These are phyloP conservation scores for Penicillium vulpinum DNA, from an alignment of 2,329 filamentous ascomycete genomes.

Conservation along the genomic window DNA sequence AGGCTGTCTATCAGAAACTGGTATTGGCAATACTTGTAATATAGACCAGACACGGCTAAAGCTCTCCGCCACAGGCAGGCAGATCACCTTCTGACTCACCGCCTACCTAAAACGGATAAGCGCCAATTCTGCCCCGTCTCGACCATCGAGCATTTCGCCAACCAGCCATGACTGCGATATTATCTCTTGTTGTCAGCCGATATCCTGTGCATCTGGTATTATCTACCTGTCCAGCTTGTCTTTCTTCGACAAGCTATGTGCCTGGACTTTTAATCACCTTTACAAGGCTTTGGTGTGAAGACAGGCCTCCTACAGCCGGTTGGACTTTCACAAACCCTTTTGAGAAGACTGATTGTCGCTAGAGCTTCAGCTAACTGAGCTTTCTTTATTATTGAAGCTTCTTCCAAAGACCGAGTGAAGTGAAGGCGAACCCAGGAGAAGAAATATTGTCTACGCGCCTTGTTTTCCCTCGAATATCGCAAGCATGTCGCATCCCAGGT, in stretches of 20 bases:
- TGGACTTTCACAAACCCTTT: constrained; percentile 44
- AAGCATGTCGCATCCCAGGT: constrained; percentile 50
- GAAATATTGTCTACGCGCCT: background rate
- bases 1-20: accelerated
- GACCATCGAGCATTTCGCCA: background rate
- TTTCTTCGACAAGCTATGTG: constrained; percentile 11
- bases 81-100: constrained; percentile 24
- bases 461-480: constrained; percentile 12
- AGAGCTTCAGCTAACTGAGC: constrained; percentile 42
- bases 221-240: constrained; percentile 1
- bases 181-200: constrained; percentile 7
- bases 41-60: background rate
- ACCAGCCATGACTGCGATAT: constrained; percentile 15
- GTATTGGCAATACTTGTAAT: background rate
- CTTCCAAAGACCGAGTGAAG: constrained; percentile 22
- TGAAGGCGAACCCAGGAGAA: constrained; percentile 4
- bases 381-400: constrained; percentile 29
- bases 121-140: constrained; percentile 17
- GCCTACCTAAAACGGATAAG: constrained; percentile 20
- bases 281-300: constrained; percentile 33
- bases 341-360: constrained; percentile 24
- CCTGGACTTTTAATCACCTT: constrained; percentile 19
- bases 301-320: constrained; percentile 41
- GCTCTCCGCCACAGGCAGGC: no score
- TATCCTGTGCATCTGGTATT: background rate